phyloP scores from a whole-genome alignment of 805 yeast genomes.

The Suhomyces sp. region DNA sequence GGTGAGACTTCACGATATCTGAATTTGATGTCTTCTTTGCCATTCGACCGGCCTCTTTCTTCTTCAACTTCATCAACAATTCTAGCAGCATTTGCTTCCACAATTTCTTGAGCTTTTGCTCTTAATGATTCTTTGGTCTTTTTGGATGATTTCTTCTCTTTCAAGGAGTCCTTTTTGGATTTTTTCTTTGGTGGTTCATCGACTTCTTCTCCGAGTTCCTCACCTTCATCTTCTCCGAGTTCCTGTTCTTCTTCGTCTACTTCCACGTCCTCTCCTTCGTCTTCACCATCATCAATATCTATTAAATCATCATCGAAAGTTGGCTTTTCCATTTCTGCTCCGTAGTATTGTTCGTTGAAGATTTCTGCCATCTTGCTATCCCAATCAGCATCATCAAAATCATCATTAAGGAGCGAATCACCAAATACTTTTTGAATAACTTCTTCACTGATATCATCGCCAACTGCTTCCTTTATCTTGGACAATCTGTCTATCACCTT shows the following conservation, averaged over 20 bases:
- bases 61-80: conserved; percentile 65
- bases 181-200: conserved; percentile 32
- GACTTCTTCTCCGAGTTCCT: conserved; percentile 8
- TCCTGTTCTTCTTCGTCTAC: conserved; percentile 18
- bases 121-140: conserved; percentile 61
- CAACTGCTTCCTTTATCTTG: conserved; percentile 66
- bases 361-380: conserved; percentile 80
- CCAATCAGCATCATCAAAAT: conserved; percentile 90
- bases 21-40: conserved; percentile 53
- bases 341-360: conserved; percentile 82
- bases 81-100: conserved; percentile 68
- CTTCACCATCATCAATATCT: conserved; percentile 27
- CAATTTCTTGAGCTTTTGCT: conserved; percentile 71
- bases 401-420: conserved; percentile 75
- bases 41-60: conserved; percentile 56
- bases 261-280: conserved; percentile 18
- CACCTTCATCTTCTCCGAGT: conserved; percentile 16
- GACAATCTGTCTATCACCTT: conserved; percentile 70
- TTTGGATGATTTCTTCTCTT: conserved; percentile 57
- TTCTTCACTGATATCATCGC: conserved; percentile 60
- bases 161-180: conserved; percentile 54
- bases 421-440: conserved; percentile 66
- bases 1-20: conserved; percentile 94
- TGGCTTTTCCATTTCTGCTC: conserved; percentile 52
- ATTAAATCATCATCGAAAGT: conserved; percentile 55